A percentile compares a stretch with the other conserved stretches of the same genome.
These are phyloP conservation scores for Rhododendron molle DNA, from an alignment of 148 eudicot species.

Conservation along the genomic window DNA sequence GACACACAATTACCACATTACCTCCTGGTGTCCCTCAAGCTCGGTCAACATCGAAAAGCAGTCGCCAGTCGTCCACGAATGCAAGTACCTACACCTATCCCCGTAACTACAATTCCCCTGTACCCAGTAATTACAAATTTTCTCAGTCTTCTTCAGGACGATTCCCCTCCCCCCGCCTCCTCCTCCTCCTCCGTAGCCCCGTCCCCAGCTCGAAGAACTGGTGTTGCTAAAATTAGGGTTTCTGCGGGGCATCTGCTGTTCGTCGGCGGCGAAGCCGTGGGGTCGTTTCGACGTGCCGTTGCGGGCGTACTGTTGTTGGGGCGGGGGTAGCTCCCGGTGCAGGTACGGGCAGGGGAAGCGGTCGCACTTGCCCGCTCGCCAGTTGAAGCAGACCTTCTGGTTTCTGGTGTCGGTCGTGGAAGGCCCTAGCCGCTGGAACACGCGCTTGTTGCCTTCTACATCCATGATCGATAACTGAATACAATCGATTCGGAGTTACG, in stretches of 20 bases:
- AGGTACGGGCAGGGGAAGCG: slow-evolving; percentile 58
- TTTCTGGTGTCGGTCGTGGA: slow-evolving; percentile 18
- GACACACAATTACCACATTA: slow-evolving; percentile 11
- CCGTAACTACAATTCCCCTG: slow-evolving; percentile 77
- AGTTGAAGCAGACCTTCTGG: slow-evolving; percentile 69
- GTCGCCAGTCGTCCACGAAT: slow-evolving; percentile 76
- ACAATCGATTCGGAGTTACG: background rate
- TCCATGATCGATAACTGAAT: slow-evolving; percentile 41
- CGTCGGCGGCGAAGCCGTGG: slow-evolving; percentile 48
- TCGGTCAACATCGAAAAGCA: slow-evolving; percentile 61
- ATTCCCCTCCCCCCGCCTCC: slow-evolving; percentile 23
- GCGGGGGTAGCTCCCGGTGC: slow-evolving; percentile 60
- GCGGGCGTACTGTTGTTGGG: slow-evolving; percentile 20
- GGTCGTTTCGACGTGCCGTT: slow-evolving; percentile 55
- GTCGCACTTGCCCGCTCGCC: slow-evolving; percentile 75
- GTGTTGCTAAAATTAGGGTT: slow-evolving; percentile 44
- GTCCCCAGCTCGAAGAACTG: slow-evolving; percentile 53
- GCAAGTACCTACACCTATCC: slow-evolving; percentile 71
- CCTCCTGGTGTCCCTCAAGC: slow-evolving; percentile 95
- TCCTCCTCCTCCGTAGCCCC: slow-evolving; percentile 19
- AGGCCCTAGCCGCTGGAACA: slow-evolving; percentile 53
- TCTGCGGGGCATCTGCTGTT: slow-evolving; percentile 50
- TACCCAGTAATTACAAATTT: slow-evolving; percentile 72
- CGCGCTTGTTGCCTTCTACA: slow-evolving; percentile 64
- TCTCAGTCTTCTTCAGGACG: slow-evolving; percentile 47